Base-by-base conservation (phyloP, 2,329 filamentous ascomycete genomes). In the Aspergillus sp. region DNA sequence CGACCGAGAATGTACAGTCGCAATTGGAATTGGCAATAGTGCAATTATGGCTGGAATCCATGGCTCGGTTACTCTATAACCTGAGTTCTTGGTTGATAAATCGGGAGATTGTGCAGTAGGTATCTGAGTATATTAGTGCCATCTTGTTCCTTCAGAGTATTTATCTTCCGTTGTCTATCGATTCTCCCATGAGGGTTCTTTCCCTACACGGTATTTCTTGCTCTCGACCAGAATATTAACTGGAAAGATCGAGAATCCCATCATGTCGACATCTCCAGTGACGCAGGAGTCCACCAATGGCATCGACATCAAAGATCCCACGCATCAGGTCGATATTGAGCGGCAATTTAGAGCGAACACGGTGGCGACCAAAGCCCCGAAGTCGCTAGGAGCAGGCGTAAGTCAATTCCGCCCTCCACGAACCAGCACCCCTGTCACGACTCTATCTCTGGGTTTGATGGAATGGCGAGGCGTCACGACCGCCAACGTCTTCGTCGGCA, bases 361-460 rank as follows among this genome's bases (percentile, higher is more conserved):
- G 11, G 36, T 45, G 2, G 42, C 26, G 9, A 16, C 46, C 6
- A 49, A 55, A 10, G 12, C 45, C n/a, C 57, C 60, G 2, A 68
- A 60, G 36, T 64, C 64, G 6, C 53, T 69, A 3, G 65, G 67
- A 4, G 64, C 65, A 52, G 67, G 67, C 22, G 67, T 69, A 62
- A 58, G 64, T 61, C 18, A 45, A 9, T 18, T 46, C 10, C 1
- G 10, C 18, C n/a, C 26, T 9, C 26, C 26, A 29, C 7, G 9
- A 29, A 29, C 22, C 62, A 78, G 81, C 0, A 85, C 82, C 1
- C 85, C 83, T 0, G 65, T 85, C 16, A 84, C 81, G 0, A 84
- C 82, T 0, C 70, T 85, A 0, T 84, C 82, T 0, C 70, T 84
- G 0, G 78, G 78, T n/a, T 67, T 85, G 52, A 85, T 85, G 82